Evolutionary conservation across 2,329 filamentous ascomycete genomes (phyloP), one percentile per base, ranked within the genome.

Genomic region (Pestalotiopsis sp.): DNA sequence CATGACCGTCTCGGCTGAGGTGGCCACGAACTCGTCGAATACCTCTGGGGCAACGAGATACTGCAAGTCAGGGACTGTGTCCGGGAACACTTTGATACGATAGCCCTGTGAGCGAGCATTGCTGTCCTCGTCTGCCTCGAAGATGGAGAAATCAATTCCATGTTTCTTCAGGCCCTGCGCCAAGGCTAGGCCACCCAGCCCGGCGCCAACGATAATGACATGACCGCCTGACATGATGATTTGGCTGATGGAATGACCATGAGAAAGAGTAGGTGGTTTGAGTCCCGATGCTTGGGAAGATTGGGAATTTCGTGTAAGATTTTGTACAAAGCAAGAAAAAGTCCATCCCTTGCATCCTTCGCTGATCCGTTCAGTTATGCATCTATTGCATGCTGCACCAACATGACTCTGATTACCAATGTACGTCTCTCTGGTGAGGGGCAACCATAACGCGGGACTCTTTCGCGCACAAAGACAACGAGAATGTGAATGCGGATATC

Each of bases 131-230:
- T 45, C 67, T 9, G 63, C 56, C 49, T 70, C 69, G 56, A 67
- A 70, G 17, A 70, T 49, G 14, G 68, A 39, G 36, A 58, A 70
- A 4, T 67, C 56, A 20, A 68, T n/a, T 2, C 64, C 61, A 11
- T 70, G 65, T 38, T 68, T 68, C 25, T 67, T 49, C 27, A 70
- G 52, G 3, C 61, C 36, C 25, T 70, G 69, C 3, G 67, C 69
- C n/a, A 70, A 56, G 20, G 69, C 68, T 57, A 70, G 69, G 17
- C 69, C 69, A 20, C 69, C 69, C 12, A 70, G 59, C 25, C 69
- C 69, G 20, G 41, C 69, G 9, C 69, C 69, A 7, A 70, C 41
- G 38, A 70, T 70, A 25, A 70, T 25, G 31, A 70, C 69, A 58
- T 70, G 69, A 31, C 20, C 56, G 14, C 20, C 27, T 59, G 45